These are phyloP conservation scores for Phlyctochytrium planicorne DNA, from an alignment of 192 early-diverging fungal species.

Conservation along the genomic window DNA sequence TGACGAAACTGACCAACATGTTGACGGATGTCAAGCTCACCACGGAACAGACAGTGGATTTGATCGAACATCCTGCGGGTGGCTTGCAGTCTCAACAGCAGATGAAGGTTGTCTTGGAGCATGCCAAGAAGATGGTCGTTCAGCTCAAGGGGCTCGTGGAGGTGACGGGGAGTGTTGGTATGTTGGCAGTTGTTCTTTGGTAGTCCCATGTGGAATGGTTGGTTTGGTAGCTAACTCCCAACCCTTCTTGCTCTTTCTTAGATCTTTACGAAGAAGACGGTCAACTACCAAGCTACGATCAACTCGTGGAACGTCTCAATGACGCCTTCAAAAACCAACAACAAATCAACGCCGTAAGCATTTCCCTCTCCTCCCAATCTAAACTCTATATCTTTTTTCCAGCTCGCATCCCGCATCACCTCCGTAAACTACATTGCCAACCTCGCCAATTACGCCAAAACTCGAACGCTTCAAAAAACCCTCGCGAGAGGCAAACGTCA, in stretches of 20 bases:
- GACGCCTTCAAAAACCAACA: background rate
- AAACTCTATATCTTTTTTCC: background rate
- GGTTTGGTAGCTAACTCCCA: no score
- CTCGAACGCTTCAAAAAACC: slow-evolving; percentile 30
- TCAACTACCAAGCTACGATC: background rate
- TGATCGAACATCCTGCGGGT: background rate
- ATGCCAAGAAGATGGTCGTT: background rate
- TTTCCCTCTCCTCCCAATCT: background rate
- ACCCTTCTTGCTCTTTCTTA: background rate
- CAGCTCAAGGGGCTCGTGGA: background rate
- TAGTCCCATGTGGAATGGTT: background rate
- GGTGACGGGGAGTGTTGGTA: background rate
- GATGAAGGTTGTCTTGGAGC: background rate
- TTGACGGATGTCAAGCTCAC: background rate
- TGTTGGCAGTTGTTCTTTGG: background rate
- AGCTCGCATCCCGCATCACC: slow-evolving; percentile 39
- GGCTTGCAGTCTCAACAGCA: background rate
- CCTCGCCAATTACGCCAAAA: slow-evolving; percentile 44
- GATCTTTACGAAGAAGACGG: background rate
- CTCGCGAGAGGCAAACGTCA: slow-evolving; percentile 28
- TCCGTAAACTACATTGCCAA: slow-evolving; percentile 45
- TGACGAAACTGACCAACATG: background rate
- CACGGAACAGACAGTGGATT: background rate
- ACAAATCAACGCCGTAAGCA: background rate
- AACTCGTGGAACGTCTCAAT: background rate